These are phyloP conservation scores for Daldinia sp. DNA, from an alignment of 2,329 filamentous ascomycete genomes.

Conservation along the genomic window DNA sequence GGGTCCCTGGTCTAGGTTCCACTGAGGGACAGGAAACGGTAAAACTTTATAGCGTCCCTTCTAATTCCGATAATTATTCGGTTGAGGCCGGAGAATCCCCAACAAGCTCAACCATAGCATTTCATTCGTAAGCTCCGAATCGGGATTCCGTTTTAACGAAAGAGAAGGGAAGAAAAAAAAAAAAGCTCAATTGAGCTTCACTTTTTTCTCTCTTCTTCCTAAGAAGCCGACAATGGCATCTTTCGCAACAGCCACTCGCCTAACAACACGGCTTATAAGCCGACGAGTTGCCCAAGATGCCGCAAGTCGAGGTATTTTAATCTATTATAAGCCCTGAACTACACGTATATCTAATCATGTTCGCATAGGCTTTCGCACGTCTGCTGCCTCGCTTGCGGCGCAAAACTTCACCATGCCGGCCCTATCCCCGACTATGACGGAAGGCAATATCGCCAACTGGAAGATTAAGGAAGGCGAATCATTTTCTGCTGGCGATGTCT, in stretches of 20 bases:
- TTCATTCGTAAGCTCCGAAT: conserved; percentile 43
- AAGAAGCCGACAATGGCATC: conserved; percentile 69
- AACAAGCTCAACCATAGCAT: conserved; percentile 43
- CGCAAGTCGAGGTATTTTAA: conserved; percentile 67
- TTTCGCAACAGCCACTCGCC: conserved; percentile 72
- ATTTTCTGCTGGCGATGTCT: conserved; percentile 84
- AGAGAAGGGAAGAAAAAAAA: conserved; percentile 37
- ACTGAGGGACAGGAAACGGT: conserved; percentile 21
- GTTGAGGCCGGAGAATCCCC: conserved; percentile 49
- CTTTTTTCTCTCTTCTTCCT: conserved; percentile 35
- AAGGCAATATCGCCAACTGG: conserved; percentile 89
- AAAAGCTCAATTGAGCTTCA: conserved; percentile 51
- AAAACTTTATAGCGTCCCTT: conserved; percentile 40
- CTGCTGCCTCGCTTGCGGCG: conserved; percentile 74
- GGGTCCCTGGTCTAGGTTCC: background rate
- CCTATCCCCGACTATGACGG: conserved; percentile 92
- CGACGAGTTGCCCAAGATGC: conserved; percentile 67
- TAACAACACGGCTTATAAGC: conserved; percentile 70
- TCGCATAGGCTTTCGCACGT: conserved; percentile 71
- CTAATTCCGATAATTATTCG: conserved; percentile 37
- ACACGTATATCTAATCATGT: conserved; percentile 18
- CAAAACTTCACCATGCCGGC: conserved; percentile 94
- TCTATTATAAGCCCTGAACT: conserved; percentile 13
- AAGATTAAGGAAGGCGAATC: conserved; percentile 88
- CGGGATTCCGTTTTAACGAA: conserved; percentile 20